Base-by-base conservation (phyloP, 495 filamentous ascomycete genomes). In the Tuber borchii region DNA sequence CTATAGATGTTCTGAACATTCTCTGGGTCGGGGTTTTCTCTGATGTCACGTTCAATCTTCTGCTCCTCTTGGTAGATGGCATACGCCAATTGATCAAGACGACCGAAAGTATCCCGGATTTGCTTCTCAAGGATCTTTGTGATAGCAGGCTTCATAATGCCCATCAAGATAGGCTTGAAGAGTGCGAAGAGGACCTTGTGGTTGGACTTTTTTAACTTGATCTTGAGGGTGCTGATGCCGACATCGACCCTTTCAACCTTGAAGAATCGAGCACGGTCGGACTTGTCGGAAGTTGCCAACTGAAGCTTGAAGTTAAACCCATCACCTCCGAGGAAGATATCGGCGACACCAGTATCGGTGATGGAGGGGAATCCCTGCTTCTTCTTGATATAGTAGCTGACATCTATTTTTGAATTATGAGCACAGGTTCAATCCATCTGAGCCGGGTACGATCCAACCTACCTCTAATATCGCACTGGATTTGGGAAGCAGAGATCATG, bases 341-440 rank as follows among this genome's bases (percentile, higher is more conserved):
- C 93, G 86, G 93, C 92, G 43, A 99, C 85, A 85, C 95, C 95
- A 5, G 88, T 91, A 81, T 99, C 95, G 70, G 89, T 94, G 83
- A 99, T 87, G 19, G 92, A 89, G 3, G 95, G 96, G 87, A 97
- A 97, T 68, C 96, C 96, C 83, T 96, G 87, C 88, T 99, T 99
- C 85, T 91, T 92, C 85, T 96, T 94, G 86, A 99, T 88, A 84
- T 97, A 95, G 87, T 96, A 99, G 86, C 91, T 92, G 72, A 99
- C 92, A 84, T 98, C 95, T 79, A 40, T 37, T 61, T 34, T 26
- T 26, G 26, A 69, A 6, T 20, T 5, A 31, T 22, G 44, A 73
- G 61, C 44, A 75, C 43, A 71, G 74, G 5, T 51, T 46, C 45
- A 34, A 65, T 22, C 1, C 44, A n/a, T 42, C 72, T 16, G 45